Percentiles rank a stretch among this genome's conserved stretches.
Evolutionary conservation across 1,139 yeast genomes (phyloP).

Genomic region (Yamadazyma conglobata): DNA sequence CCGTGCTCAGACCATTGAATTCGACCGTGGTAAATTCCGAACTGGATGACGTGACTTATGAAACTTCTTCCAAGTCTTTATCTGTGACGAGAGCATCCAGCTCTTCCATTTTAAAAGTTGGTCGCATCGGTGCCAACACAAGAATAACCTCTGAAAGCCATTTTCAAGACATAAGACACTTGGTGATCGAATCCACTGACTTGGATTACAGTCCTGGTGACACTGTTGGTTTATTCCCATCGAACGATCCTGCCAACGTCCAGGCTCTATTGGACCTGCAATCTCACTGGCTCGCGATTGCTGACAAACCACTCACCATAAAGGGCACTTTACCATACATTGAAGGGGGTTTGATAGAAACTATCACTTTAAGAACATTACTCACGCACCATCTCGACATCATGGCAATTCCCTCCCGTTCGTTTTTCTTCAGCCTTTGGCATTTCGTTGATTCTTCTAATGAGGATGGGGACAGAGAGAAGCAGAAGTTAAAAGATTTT

Average conservation of each 20-base stretch:
- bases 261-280: conserved; percentile 64
- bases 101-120: conserved; percentile 19
- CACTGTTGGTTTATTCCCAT: conserved; percentile 71
- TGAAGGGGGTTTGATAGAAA: conserved; percentile 60
- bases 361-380: conserved; percentile 64
- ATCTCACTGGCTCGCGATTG: conserved; percentile 62
- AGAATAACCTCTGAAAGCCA: conserved; percentile 69
- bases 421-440: conserved; percentile 69
- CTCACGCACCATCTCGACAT: conserved; percentile 79
- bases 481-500: conserved; percentile 73
- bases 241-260: conserved; percentile 64
- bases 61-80: conserved; percentile 1
- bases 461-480: conserved; percentile 54
- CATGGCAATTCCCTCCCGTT: conserved; percentile 75
- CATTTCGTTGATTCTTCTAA: conserved; percentile 63
- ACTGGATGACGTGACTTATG: conserved; percentile 19
- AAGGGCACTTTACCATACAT: conserved; percentile 27
- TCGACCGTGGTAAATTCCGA: conserved; percentile 22
- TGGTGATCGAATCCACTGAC: conserved; percentile 40
- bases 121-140: conserved; percentile 44
- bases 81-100: conserved; percentile 9
- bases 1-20: conserved; percentile 44
- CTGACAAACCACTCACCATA: conserved; percentile 51
- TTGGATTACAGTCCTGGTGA: conserved; percentile 70
- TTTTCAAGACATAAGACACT: conserved; percentile 84